These are phyloP conservation scores for Paracoccidioides lutzii DNA, from an alignment of 2,329 filamentous ascomycete species.

Conservation along the genomic window DNA sequence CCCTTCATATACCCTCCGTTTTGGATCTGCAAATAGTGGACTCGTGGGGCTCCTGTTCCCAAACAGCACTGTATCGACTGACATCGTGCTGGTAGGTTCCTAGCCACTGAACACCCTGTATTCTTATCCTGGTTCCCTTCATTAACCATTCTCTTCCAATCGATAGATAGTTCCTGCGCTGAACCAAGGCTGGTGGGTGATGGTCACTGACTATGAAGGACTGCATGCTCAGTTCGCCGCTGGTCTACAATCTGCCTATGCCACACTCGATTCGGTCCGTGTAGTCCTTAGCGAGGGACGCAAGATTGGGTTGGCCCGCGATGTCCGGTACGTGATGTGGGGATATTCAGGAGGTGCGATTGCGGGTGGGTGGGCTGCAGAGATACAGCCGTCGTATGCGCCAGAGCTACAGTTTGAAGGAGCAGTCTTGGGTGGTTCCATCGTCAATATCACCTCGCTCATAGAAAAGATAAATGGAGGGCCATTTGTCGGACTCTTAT, in stretches of 20 bases:
- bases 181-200: constrained; percentile 36
- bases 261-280: constrained; percentile 33
- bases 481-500: constrained; percentile 25
- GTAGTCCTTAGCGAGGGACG: constrained; percentile 23
- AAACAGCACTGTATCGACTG: constrained; percentile 19
- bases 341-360: constrained; percentile 45
- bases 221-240: constrained; percentile 32
- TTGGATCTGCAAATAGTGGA: constrained; percentile 30
- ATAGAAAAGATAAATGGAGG: constrained; percentile 23
- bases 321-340: constrained; percentile 35
- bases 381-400: constrained; percentile 39
- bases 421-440: constrained; percentile 38
- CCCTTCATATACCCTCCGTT: constrained; percentile 19
- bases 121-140: background rate
- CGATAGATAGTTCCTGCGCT: constrained; percentile 19
- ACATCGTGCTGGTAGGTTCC: constrained; percentile 20
- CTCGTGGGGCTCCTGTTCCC: constrained; percentile 12
- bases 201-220: constrained; percentile 38
- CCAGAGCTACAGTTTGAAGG: constrained; percentile 39
- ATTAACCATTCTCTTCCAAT: background rate
- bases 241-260: constrained; percentile 32
- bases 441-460: constrained; percentile 30
- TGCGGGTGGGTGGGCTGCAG: constrained; percentile 38
- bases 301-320: constrained; percentile 20
- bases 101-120: no score